phyloP scores from a whole-genome alignment of 1,284 basidiomycete genomes.

The Exsudoporus floridanus region DNA sequence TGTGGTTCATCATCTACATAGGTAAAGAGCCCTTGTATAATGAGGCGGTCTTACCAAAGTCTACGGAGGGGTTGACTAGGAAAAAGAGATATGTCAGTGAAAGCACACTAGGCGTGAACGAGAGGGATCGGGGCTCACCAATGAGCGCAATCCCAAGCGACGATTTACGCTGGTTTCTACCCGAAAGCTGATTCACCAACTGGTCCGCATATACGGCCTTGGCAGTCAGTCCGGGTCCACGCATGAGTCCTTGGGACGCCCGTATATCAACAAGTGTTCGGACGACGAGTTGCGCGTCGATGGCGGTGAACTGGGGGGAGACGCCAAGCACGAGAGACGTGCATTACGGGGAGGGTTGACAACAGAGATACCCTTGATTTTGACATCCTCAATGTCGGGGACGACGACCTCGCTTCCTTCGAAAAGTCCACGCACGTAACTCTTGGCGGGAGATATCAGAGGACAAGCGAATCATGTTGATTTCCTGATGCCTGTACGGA shows the following conservation, averaged over 20 bases:
- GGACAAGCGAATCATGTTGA: conserved; percentile 64
- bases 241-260: conserved; percentile 61
- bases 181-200: conserved; percentile 70
- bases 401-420: conserved; percentile 61
- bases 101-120: not conserved
- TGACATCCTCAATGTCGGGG: conserved; percentile 64
- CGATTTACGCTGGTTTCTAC: conserved; percentile 80
- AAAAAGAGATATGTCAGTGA: not conserved
- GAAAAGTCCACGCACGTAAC: not conserved
- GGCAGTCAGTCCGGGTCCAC: conserved; percentile 46
- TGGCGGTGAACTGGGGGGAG: conserved; percentile 82
- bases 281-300: conserved; percentile 75
- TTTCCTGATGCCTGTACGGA: too few relatives aligned
- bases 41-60: conserved; percentile 3
- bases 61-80: conserved; percentile 64
- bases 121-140: conserved; percentile 40
- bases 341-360: conserved; percentile 59
- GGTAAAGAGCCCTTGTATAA: too few relatives aligned
- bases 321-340: conserved; percentile 68
- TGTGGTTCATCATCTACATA: too few relatives aligned
- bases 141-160: conserved; percentile 78
- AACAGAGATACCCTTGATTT: conserved; percentile 64
- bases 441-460: not conserved
- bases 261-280: conserved; percentile 72
- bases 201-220: conserved; percentile 71